Conservation (phyloP, 2,329 filamentous ascomycete genomes). For the Alternaria angustiovoidea region DNA sequence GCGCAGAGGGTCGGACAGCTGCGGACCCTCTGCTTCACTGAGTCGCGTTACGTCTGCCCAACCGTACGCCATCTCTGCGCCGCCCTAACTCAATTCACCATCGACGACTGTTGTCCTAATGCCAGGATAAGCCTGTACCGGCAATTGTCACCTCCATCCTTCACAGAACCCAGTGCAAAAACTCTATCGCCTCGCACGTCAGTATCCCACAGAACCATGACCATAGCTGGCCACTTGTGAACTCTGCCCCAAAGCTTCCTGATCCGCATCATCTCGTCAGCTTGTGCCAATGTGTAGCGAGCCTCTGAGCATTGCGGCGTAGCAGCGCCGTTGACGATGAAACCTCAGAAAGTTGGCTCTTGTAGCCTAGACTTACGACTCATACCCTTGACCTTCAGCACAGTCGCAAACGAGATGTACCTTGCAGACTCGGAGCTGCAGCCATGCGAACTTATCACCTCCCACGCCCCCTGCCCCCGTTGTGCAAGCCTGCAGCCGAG, state of each 20-base stretch:
- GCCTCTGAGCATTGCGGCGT: slow-evolving; percentile 3
- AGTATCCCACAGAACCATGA: background rate
- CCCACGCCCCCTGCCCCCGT: slow-evolving; percentile 14
- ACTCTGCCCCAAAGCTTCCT: slow-evolving; percentile 1
- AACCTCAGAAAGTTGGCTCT: slow-evolving; percentile 19
- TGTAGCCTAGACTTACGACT: slow-evolving; percentile 16
- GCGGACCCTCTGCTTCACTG: slow-evolving; percentile 18
- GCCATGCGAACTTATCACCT: slow-evolving; percentile 18
- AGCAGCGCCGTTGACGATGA: slow-evolving; percentile 9
- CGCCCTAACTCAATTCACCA: slow-evolving; percentile 13
- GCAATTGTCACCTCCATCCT: background rate
- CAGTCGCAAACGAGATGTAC: slow-evolving; percentile 19
- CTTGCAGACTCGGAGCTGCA: slow-evolving; percentile 23
- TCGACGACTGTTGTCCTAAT: slow-evolving; percentile 7
- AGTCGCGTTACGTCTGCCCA: slow-evolving; percentile 18
- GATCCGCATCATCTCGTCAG: background rate
- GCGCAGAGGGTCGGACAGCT: slow-evolving; percentile 2
- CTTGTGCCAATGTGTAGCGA: background rate
- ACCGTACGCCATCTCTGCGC: slow-evolving; percentile 14
- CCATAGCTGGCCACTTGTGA: background rate
- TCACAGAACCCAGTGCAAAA: slow-evolving; percentile 10
- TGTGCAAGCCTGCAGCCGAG: slow-evolving; percentile 7
- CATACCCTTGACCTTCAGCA: slow-evolving; percentile 21
- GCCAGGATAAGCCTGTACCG: slow-evolving; percentile 21
- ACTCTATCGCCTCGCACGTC: slow-evolving; percentile 13